These are phyloP conservation scores for Carex pumila DNA, from an alignment of 176 grass and related monocot genomes.

Conservation along the genomic window DNA sequence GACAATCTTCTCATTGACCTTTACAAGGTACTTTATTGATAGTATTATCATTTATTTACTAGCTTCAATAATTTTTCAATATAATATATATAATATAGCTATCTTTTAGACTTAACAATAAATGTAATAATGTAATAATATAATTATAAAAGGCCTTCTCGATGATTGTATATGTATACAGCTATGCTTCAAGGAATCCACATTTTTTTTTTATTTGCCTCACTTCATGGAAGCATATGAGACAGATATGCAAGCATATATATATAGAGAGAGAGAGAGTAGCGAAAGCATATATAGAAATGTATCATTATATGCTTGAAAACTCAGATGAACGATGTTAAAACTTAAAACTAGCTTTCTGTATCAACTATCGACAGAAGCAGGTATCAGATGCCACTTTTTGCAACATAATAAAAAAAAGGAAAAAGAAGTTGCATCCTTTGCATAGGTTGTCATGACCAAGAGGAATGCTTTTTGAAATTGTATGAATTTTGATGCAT, in stretches of 20 bases:
- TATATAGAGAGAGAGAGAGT: background rate
- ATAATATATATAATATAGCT: background rate
- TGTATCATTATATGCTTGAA: background rate
- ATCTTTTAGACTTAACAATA: background rate
- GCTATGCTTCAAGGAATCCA: background rate
- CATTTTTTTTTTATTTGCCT: background rate
- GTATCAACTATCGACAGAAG: background rate
- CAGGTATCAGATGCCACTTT: background rate
- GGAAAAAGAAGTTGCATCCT: background rate
- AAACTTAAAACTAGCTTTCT: background rate
- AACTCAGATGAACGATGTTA: background rate
- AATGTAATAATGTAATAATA: background rate
- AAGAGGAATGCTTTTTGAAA: background rate
- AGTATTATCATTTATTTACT: background rate
- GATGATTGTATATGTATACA: background rate
- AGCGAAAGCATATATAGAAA: background rate
- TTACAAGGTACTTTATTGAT: constrained; percentile 29
- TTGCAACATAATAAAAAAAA: background rate
- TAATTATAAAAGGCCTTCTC: background rate
- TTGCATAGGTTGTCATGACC: background rate
- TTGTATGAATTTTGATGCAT: background rate
- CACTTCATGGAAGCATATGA: background rate
- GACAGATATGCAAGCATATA: background rate
- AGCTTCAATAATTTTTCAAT: background rate
- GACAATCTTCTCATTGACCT: constrained; percentile 81